A percentile compares a stretch with the other conserved stretches of the same genome.
Evolutionary conservation across 176 grass and related monocot genomes (phyloP).

Genomic region (Zizania latifolia): DNA sequence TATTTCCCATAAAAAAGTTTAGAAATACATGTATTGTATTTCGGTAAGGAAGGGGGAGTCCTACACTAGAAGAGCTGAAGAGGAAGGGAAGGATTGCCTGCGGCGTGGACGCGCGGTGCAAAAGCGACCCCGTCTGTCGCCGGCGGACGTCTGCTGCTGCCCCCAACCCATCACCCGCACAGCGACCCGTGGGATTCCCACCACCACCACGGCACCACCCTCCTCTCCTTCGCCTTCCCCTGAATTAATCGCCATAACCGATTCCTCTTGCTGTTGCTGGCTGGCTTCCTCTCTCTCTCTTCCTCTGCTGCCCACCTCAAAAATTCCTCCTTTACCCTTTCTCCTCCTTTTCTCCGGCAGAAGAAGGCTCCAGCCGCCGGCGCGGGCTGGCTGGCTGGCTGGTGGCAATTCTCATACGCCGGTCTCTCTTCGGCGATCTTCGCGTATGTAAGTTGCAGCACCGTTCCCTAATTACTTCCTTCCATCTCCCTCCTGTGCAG

Average conservation of each 20-base stretch:
- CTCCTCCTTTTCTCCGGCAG: not conserved
- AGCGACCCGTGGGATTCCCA: not conserved
- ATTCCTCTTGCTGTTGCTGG: not conserved
- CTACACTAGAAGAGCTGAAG: too few relatives aligned
- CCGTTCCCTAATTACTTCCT: not conserved
- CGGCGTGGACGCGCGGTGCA: too few relatives aligned
- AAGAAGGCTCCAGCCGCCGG: too few relatives aligned
- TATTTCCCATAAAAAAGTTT: too few relatives aligned
- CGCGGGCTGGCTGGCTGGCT: too few relatives aligned
- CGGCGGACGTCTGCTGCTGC: too few relatives aligned
- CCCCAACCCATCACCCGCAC: not conserved
- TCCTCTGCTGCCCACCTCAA: slow-evolving; percentile 28
- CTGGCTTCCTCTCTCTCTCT: not conserved
- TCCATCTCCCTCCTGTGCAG: not conserved
- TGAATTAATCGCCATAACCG: slow-evolving; percentile 19
- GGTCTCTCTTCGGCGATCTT: not conserved
- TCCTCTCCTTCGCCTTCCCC: not conserved
- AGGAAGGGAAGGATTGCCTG: too few relatives aligned
- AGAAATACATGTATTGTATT: too few relatives aligned
- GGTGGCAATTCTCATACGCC: too few relatives aligned
- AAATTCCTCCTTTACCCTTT: not conserved
- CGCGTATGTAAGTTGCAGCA: slow-evolving; percentile 20
- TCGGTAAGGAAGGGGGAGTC: too few relatives aligned
- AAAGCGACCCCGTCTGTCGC: too few relatives aligned
- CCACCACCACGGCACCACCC: not conserved